These are phyloP conservation scores for Raddia distichophylla DNA, from an alignment of 176 grass and related monocot genomes.

Conservation along the genomic window DNA sequence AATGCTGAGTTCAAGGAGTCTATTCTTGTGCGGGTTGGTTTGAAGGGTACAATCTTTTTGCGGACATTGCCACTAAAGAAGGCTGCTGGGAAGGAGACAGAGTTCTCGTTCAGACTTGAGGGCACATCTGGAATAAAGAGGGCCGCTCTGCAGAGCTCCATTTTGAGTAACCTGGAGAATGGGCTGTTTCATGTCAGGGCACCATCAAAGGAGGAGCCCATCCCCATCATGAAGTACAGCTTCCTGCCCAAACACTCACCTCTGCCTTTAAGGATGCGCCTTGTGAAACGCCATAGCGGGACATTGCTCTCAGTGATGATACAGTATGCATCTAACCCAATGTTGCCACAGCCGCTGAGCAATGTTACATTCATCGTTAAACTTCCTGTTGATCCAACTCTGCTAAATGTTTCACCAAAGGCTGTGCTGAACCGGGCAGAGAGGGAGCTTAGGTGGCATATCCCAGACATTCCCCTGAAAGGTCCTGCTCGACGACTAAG, in stretches of 20 bases:
- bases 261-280: slow-evolving; percentile 78
- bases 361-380: slow-evolving; percentile 89
- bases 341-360: slow-evolving; percentile 71
- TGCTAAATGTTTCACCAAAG: slow-evolving; percentile 92
- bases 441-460: slow-evolving; percentile 89
- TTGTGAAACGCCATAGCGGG: slow-evolving; percentile 87
- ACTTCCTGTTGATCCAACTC: slow-evolving; percentile 81
- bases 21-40: slow-evolving; percentile 70
- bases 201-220: slow-evolving; percentile 74
- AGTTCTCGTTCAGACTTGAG: slow-evolving; percentile 95
- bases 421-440: slow-evolving; percentile 77
- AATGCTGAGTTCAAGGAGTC: slow-evolving; percentile 93
- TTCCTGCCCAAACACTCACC: slow-evolving; percentile 79
- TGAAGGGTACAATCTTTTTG: slow-evolving; percentile 88
- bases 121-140: slow-evolving; percentile 84
- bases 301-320: slow-evolving; percentile 92
- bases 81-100: slow-evolving; percentile 76
- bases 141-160: slow-evolving; percentile 70
- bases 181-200: slow-evolving; percentile 82
- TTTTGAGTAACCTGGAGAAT: slow-evolving; percentile 77
- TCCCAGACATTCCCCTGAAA: slow-evolving; percentile 78
- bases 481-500: slow-evolving; percentile 64
- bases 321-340: slow-evolving; percentile 81
- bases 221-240: slow-evolving; percentile 84
- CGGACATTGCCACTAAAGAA: slow-evolving; percentile 78